Evolutionary conservation across 305 asterid species (phyloP).

Genomic region (Rubia tinctorum): DNA sequence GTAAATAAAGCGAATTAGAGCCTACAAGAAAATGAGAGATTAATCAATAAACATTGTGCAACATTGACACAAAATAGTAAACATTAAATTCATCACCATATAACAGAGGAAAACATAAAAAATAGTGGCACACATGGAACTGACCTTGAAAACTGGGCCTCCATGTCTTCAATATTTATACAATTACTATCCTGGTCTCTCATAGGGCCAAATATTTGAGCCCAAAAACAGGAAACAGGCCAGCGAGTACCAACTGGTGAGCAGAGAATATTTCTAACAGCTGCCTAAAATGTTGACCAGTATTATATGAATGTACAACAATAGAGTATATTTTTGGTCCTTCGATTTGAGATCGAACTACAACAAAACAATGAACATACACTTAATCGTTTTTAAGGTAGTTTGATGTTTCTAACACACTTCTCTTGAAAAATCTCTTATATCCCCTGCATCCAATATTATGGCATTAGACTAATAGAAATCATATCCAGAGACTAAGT

Average conservation of each 20-base stretch:
- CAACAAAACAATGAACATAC: conserved; percentile 82
- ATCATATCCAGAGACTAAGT: not conserved
- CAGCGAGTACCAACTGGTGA: conserved; percentile 90
- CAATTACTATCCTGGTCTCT: conserved; percentile 65
- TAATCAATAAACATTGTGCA: not conserved
- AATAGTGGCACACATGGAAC: not conserved
- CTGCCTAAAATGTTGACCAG: conserved; percentile 80
- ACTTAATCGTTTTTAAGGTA: conserved; percentile 83
- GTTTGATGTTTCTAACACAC: conserved; percentile 70
- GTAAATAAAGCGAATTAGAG: no score
- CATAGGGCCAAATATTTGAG: conserved; percentile 96
- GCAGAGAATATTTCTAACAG: conserved; percentile 66
- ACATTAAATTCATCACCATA: not conserved
- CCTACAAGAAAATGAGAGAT: not conserved
- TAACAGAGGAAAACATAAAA: not conserved
- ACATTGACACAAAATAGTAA: not conserved
- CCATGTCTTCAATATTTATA: conserved; percentile 76
- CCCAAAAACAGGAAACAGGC: conserved; percentile 92
- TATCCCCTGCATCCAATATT: conserved; percentile 67
- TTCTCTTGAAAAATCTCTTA: conserved; percentile 73
- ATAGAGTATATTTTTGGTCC: conserved; percentile 78
- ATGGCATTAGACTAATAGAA: not conserved
- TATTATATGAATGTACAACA: conserved; percentile 67
- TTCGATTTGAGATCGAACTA: conserved; percentile 73
- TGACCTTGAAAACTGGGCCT: conserved; percentile 76